These are phyloP conservation scores for Dalbergia cultrata DNA, from an alignment of 306 rosid genomes.

Conservation along the genomic window DNA sequence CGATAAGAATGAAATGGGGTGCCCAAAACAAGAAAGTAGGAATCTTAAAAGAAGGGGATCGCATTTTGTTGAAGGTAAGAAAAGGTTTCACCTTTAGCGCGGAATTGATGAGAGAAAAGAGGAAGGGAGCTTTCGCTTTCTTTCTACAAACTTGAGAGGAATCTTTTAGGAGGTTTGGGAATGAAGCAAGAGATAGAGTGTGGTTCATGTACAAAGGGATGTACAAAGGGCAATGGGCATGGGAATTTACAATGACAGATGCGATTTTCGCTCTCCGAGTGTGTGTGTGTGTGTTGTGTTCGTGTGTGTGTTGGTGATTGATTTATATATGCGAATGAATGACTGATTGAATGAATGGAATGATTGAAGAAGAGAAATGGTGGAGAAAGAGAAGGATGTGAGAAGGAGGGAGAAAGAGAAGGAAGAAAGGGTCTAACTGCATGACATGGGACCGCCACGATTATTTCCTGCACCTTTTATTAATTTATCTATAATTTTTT, in stretches of 20 bases:
- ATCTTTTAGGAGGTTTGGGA: constrained; percentile 53
- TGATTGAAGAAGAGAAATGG: background rate
- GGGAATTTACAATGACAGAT: constrained; percentile 38
- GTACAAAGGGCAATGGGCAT: too few relatives aligned
- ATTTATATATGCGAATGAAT: background rate
- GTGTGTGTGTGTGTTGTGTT: background rate
- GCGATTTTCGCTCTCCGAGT: constrained; percentile 44
- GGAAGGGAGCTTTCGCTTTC: background rate
- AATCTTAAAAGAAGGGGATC: constrained; percentile 77
- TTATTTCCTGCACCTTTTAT: constrained; percentile 21
- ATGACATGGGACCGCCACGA: constrained; percentile 36
- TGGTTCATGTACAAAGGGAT: constrained; percentile 42
- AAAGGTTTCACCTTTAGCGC: constrained; percentile 43
- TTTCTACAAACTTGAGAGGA: constrained; percentile 32
- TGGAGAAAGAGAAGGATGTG: background rate
- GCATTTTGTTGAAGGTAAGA: constrained; percentile 72
- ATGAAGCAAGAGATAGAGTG: constrained; percentile 86
- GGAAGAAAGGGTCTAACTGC: constrained; percentile 32
- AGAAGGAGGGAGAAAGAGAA: too few relatives aligned
- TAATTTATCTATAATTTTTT: too few relatives aligned
- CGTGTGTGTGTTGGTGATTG: background rate
- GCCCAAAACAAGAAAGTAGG: constrained; percentile 34
- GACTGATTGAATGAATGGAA: background rate
- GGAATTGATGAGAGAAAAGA: background rate
- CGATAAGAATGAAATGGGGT: constrained; percentile 30